Conservation (phyloP, 2,329 filamentous ascomycete species). For the Alternaria metachromatica region DNA sequence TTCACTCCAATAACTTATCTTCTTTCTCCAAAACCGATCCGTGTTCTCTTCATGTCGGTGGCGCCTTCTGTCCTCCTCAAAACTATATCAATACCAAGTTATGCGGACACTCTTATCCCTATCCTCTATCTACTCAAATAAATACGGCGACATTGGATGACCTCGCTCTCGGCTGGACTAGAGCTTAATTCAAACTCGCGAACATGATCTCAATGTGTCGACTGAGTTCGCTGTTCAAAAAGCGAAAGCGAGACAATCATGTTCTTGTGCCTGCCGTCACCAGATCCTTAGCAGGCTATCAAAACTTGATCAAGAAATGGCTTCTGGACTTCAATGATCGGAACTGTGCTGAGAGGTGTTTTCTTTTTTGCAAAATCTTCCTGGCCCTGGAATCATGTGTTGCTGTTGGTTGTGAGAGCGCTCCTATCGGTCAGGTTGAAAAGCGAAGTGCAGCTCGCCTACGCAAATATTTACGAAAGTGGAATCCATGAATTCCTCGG, state of each 20-base stretch:
- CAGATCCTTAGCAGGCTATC: not conserved
- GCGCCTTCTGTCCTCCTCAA: not conserved
- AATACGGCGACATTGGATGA: not conserved
- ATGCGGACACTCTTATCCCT: not conserved
- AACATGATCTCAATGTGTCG: not conserved
- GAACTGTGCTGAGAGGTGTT: not conserved
- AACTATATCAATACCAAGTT: not conserved
- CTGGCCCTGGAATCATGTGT: too few species aligned
- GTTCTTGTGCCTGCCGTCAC: not conserved
- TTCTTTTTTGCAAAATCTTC: too few species aligned
- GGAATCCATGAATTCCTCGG: too few species aligned
- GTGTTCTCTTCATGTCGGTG: too few species aligned
- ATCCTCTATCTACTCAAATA: not conserved
- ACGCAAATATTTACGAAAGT: too few species aligned
- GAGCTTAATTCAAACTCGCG: not conserved
- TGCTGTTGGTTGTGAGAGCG: too few species aligned
- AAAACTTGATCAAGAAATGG: not conserved
- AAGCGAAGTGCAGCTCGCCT: too few species aligned
- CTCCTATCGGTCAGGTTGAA: too few species aligned
- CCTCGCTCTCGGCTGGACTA: not conserved
- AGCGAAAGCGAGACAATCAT: too few species aligned
- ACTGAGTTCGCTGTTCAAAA: not conserved
- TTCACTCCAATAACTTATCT: not conserved
- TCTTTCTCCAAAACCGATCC: not conserved
- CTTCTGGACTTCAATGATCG: not conserved